A percentile compares a stretch with the other conserved stretches of the same genome.
Evolutionary conservation across 129 eudicot genomes (phyloP).

Genomic region (Tagetes erecta): DNA sequence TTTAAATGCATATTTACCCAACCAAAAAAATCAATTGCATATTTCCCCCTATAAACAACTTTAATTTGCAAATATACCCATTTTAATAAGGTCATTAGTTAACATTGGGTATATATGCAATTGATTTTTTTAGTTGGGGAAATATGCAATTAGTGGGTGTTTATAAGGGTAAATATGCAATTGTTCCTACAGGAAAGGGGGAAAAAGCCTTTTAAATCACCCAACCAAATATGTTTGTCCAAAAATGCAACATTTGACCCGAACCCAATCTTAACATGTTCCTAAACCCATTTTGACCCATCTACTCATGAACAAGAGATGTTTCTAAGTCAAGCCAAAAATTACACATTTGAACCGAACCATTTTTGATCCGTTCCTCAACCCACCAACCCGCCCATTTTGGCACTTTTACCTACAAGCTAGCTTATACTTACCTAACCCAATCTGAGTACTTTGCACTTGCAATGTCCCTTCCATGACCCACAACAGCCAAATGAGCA

Average conservation of each 20-base stretch:
- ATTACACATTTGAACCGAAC: neutral
- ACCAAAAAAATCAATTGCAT: no score
- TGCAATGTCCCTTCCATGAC: slow-evolving; percentile 61
- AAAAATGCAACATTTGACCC: neutral
- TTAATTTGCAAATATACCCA: no score
- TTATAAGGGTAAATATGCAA: no score
- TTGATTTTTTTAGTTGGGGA: no score
- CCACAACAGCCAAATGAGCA: slow-evolving; percentile 80
- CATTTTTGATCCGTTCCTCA: neutral
- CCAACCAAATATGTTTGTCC: neutral
- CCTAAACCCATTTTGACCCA: neutral
- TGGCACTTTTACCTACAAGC: neutral
- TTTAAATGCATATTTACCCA: no score
- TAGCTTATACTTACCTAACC: slow-evolving; percentile 59
- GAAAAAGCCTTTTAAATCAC: neutral
- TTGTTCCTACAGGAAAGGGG: neutral
- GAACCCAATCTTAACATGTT: neutral
- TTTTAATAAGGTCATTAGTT: no score
- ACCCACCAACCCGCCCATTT: neutral
- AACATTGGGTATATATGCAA: no score
- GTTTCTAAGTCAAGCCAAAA: neutral
- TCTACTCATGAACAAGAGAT: neutral
- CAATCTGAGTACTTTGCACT: slow-evolving; percentile 88
- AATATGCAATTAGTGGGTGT: no score
- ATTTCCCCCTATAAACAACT: no score